Evolutionary conservation across 352 stramenopile species (phyloP).

Genomic region (Pythium guiyangense): DNA sequence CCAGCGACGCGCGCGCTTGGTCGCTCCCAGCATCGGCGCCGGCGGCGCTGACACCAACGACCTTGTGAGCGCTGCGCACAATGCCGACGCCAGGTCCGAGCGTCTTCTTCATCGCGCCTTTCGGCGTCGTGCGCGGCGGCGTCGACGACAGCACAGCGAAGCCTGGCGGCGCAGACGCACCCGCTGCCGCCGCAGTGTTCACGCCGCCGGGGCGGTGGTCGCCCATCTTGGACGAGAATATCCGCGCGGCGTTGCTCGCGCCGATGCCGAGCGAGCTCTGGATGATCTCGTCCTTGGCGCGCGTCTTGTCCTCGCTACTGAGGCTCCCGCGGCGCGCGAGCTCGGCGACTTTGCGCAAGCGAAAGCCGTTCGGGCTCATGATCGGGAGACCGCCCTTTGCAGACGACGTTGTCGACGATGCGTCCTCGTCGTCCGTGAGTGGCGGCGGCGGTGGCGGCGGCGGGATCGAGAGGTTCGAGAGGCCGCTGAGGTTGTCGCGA

Average conservation of each 20-base stretch:
- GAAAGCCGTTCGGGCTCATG: constrained; percentile 80
- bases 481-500: constrained; percentile 23
- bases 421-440: constrained; percentile 66
- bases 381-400: constrained; percentile 57
- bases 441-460: constrained; percentile 54
- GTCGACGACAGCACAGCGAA: constrained; percentile 35
- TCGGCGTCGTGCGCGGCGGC: constrained; percentile 43
- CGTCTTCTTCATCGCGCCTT: constrained; percentile 45
- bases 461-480: constrained; percentile 56
- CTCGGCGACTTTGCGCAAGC: constrained; percentile 74
- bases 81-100: constrained; percentile 48
- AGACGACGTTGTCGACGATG: constrained; percentile 54
- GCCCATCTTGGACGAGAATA: constrained; percentile 52
- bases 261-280: constrained; percentile 78
- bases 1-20: constrained; percentile 19
- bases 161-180: constrained; percentile 27
- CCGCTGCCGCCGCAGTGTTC: constrained; percentile 7
- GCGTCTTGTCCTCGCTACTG: constrained; percentile 81
- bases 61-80: constrained; percentile 39
- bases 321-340: constrained; percentile 70
- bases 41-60: neutral
- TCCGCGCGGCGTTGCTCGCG: constrained; percentile 51
- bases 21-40: constrained; percentile 12
- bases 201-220: constrained; percentile 13
- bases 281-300: constrained; percentile 85